Percentiles rank a stretch among this genome's conserved stretches.
phyloP scores from a whole-genome alignment of 1,284 basidiomycete genomes.

The Pseudozyma sp. region DNA sequence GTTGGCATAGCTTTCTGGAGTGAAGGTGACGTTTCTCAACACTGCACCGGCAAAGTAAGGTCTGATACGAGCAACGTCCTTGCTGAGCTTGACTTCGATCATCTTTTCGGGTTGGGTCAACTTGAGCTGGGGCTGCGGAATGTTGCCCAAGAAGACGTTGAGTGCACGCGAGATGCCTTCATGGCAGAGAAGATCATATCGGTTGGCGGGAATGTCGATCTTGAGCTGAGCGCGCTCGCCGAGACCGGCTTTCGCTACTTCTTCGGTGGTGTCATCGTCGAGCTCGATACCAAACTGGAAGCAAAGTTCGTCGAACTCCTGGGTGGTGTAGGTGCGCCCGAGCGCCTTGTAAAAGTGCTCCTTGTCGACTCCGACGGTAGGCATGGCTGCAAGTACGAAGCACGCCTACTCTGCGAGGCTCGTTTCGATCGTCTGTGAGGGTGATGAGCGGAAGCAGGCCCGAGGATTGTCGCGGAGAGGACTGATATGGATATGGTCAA shows the following conservation, averaged over 20 bases:
- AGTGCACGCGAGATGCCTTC: slow-evolving; percentile 93
- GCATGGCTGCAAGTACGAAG: slow-evolving; percentile 74
- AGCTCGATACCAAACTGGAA: slow-evolving; percentile 98
- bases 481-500: slow-evolving; percentile 3
- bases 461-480: not conserved
- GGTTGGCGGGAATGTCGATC: slow-evolving; percentile 95
- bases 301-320: slow-evolving; percentile 94
- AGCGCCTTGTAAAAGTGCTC: slow-evolving; percentile 90
- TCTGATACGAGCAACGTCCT: slow-evolving; percentile 74
- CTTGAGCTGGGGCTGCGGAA: slow-evolving; percentile 73
- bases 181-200: slow-evolving; percentile 97
- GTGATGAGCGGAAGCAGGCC: not conserved
- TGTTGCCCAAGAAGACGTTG: slow-evolving; percentile 83
- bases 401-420: not conserved
- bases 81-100: slow-evolving; percentile 51
- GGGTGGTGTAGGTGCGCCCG: slow-evolving; percentile 78
- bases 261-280: slow-evolving; percentile 96
- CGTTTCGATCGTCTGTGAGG: not conserved
- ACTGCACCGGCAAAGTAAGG: slow-evolving; percentile 92
- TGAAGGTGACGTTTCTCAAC: slow-evolving; percentile 88
- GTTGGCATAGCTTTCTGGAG: slow-evolving; percentile 87
- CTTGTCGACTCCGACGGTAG: slow-evolving; percentile 94
- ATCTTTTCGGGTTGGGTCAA: slow-evolving; percentile 52
- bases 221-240: slow-evolving; percentile 93
- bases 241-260: slow-evolving; percentile 79